A percentile compares a stretch with the other conserved stretches of the same genome.
These are phyloP conservation scores for Acer negundo DNA, from an alignment of 345 rosid genomes.

Conservation along the genomic window DNA sequence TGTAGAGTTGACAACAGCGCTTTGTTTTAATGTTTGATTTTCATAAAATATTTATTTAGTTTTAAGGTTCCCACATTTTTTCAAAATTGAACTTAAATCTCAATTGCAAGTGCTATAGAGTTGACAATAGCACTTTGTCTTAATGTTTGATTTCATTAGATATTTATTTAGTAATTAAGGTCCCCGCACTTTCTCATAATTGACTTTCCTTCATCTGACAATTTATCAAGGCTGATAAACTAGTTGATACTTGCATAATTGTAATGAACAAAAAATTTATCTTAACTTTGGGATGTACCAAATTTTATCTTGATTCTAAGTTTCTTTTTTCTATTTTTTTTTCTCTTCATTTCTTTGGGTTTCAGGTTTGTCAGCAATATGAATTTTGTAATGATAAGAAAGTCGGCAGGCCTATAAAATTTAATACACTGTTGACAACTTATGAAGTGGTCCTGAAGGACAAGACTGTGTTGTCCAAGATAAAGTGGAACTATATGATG, in stretches of 20 bases:
- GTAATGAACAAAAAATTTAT: neutral
- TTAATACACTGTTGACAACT: constrained; percentile 84
- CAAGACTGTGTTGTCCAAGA: constrained; percentile 88
- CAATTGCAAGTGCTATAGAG: neutral
- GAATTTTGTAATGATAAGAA: constrained; percentile 91
- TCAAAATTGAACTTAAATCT: neutral
- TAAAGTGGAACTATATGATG: constrained; percentile 97
- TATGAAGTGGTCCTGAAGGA: constrained; percentile 99
- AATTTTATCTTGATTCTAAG: neutral
- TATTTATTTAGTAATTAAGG: neutral
- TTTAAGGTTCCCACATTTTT: neutral
- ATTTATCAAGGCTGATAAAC: neutral
- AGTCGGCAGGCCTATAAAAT: constrained; percentile 83
- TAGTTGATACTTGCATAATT: neutral
- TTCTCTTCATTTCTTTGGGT: constrained; percentile 14
- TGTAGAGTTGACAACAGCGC: neutral
- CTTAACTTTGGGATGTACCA: neutral
- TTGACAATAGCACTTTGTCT: neutral
- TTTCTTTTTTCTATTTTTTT: constrained; percentile 7
- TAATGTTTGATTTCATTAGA: neutral
- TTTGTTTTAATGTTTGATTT: neutral
- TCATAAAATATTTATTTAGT: neutral
- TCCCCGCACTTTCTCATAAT: neutral
- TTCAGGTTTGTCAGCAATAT: constrained; percentile 94
- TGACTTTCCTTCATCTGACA: neutral